A percentile compares a stretch with the other conserved stretches of the same genome.
Evolutionary conservation across 805 yeast species (phyloP).

Genomic region (Middelhovenomyces tepae): DNA sequence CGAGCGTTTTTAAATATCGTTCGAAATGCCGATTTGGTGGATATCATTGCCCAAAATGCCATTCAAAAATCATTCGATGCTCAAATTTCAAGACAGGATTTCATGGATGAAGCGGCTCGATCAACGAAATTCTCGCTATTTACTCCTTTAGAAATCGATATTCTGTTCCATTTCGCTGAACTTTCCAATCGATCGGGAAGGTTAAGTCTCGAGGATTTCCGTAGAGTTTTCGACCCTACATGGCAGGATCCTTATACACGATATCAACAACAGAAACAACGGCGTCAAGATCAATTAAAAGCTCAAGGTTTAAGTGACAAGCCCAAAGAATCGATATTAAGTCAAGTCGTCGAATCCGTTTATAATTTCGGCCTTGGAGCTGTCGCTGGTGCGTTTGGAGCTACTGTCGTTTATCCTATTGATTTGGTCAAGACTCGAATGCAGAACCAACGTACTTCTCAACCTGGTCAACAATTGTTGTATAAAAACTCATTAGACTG

Average conservation of each 20-base stretch:
- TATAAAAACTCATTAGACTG: slow-evolving; percentile 84
- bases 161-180: slow-evolving; percentile 34
- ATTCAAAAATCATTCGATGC: slow-evolving; percentile 26
- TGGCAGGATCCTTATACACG: slow-evolving; percentile 32
- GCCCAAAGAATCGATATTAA: slow-evolving; percentile 37
- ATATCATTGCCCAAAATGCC: slow-evolving; percentile 30
- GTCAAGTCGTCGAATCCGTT: slow-evolving; percentile 66
- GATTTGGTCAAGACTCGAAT: slow-evolving; percentile 93
- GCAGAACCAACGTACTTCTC: slow-evolving; percentile 82
- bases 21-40: slow-evolving; percentile 34
- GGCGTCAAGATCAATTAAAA: slow-evolving; percentile 8
- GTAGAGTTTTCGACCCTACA: slow-evolving; percentile 34
- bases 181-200: slow-evolving; percentile 25
- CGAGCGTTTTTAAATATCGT: slow-evolving; percentile 36
- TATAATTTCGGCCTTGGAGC: slow-evolving; percentile 88
- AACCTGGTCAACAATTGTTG: slow-evolving; percentile 36
- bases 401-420: slow-evolving; percentile 95
- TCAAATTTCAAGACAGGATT: slow-evolving; percentile 29
- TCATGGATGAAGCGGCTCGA: slow-evolving; percentile 32
- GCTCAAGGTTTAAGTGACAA: slow-evolving; percentile 15
- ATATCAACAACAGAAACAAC: slow-evolving; percentile 18
- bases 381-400: slow-evolving; percentile 95
- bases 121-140: slow-evolving; percentile 32
- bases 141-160: slow-evolving; percentile 36
- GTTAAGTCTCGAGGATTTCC: slow-evolving; percentile 28